Percentiles rank a stretch among this genome's conserved stretches.
These are phyloP conservation scores for Massariosphaeria phaeospora DNA, from an alignment of 495 filamentous ascomycete species.

Conservation along the genomic window DNA sequence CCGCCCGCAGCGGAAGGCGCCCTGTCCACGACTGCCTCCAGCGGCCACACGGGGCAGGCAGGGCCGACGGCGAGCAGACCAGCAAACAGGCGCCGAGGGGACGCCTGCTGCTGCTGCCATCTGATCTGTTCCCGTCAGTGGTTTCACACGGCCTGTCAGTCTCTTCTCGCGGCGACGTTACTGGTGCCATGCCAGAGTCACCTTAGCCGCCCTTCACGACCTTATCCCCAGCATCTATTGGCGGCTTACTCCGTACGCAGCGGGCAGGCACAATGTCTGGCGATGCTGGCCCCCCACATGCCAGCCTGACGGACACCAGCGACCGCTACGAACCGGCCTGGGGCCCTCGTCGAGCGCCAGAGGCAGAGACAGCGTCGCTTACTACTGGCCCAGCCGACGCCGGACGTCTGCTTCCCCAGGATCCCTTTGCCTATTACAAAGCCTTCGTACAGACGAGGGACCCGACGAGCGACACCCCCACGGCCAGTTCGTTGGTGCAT, in stretches of 20 bases:
- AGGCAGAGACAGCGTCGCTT: not conserved
- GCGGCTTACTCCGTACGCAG: not conserved
- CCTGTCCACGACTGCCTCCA: no score
- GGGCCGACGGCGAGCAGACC: no score
- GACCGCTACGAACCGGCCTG: constrained; percentile 1
- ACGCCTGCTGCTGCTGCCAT: no score
- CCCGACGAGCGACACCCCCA: not conserved
- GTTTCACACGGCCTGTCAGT: no score
- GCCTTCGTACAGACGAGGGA: not conserved
- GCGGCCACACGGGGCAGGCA: no score
- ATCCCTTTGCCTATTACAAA: constrained; percentile 4
- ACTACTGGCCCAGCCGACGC: not conserved
- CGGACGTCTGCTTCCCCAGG: not conserved
- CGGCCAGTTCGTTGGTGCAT: not conserved
- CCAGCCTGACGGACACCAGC: not conserved
- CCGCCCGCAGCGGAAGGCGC: no score
- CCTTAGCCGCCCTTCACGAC: not conserved
- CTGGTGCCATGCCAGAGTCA: no score
- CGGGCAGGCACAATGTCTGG: no score
- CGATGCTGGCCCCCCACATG: no score
- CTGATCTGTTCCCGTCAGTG: no score
- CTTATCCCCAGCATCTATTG: constrained; percentile 1
- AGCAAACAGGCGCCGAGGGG: no score
- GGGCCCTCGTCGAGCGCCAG: not conserved
- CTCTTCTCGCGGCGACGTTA: no score